phyloP scores from a whole-genome alignment of 2,329 filamentous ascomycete genomes.

The Venturia effusa region DNA sequence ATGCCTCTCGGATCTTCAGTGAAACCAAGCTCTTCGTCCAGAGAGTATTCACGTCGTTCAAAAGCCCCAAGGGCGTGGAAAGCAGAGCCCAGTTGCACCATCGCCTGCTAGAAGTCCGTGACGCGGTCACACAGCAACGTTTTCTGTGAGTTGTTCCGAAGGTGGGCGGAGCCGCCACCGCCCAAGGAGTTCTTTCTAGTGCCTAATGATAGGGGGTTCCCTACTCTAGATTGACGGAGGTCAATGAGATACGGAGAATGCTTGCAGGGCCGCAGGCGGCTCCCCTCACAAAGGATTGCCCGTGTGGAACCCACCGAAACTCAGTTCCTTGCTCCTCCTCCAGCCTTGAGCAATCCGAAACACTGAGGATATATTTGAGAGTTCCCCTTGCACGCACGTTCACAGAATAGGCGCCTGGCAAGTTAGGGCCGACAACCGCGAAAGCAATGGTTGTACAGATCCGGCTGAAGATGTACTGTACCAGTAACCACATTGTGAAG shows the following conservation, averaged over 20 bases:
- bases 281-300: too few species aligned
- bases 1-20: slow-evolving; percentile 25
- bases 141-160: neutral
- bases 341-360: neutral
- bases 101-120: neutral
- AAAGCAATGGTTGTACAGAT: too few species aligned
- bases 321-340: neutral
- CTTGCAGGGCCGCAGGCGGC: too few species aligned
- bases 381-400: too few species aligned
- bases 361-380: too few species aligned
- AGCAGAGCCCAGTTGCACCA: neutral
- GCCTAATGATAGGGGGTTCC: neutral
- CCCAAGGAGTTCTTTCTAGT: neutral
- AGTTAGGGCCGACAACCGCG: too few species aligned
- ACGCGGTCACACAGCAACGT: neutral
- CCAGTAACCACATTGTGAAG: too few species aligned
- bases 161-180: neutral
- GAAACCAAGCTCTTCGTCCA: slow-evolving; percentile 22
- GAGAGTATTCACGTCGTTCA: slow-evolving; percentile 17
- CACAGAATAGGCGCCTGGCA: too few species aligned
- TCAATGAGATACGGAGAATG: neutral
- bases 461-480: too few species aligned
- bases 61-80: slow-evolving; percentile 18
- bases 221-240: neutral
- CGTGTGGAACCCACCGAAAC: neutral